phyloP scores from a whole-genome alignment of 805 yeast genomes.

The Peterozyma toletana region DNA sequence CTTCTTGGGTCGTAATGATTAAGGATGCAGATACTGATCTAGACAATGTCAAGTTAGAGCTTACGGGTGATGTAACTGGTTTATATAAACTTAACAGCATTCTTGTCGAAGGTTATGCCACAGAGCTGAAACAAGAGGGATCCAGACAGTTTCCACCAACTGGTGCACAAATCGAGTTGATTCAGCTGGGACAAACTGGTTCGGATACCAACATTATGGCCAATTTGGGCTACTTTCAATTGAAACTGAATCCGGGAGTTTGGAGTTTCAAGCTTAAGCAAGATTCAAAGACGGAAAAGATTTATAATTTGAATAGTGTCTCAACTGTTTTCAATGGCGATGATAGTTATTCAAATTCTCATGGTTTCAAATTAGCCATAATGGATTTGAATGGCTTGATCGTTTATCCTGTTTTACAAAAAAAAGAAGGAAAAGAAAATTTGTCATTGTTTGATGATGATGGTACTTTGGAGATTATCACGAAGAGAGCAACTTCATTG shows the following conservation, averaged over 20 bases:
- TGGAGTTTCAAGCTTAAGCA: slow-evolving; percentile 47
- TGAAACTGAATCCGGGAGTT: slow-evolving; percentile 65
- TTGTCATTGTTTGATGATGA: slow-evolving; percentile 3
- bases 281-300: slow-evolving; percentile 30
- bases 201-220: slow-evolving; percentile 70
- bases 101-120: slow-evolving; percentile 66
- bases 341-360: slow-evolving; percentile 19
- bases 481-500: neutral
- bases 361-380: slow-evolving; percentile 10
- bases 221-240: slow-evolving; percentile 77
- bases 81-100: slow-evolving; percentile 44
- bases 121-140: slow-evolving; percentile 27
- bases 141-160: slow-evolving; percentile 31
- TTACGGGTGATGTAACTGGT: slow-evolving; percentile 36
- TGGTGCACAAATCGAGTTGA: slow-evolving; percentile 43
- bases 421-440: slow-evolving; percentile 20
- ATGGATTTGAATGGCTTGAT: slow-evolving; percentile 37
- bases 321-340: slow-evolving; percentile 16
- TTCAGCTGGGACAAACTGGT: slow-evolving; percentile 11
- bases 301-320: slow-evolving; percentile 31
- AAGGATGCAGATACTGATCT: slow-evolving; percentile 48
- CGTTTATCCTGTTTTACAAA: slow-evolving; percentile 36
- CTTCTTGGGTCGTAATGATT: slow-evolving; percentile 60
- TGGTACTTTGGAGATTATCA: neutral
- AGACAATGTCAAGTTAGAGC: slow-evolving; percentile 46